Conservation (phyloP, 495 filamentous ascomycete species). For the Diplogelasinospora grovesii region DNA sequence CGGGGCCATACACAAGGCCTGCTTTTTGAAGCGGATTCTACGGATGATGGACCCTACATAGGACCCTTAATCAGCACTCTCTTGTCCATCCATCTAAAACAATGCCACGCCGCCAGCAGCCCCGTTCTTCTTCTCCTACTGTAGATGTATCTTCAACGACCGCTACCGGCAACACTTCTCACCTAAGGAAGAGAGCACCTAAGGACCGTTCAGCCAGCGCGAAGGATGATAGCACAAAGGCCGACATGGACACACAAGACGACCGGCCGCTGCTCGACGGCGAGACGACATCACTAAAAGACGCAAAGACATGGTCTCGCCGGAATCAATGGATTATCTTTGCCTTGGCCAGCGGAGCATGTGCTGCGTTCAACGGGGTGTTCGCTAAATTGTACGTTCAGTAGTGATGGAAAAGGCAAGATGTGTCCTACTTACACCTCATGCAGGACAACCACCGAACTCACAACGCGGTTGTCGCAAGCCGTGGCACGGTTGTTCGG, state of each 20-base stretch:
- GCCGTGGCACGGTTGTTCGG: conserved; percentile 57
- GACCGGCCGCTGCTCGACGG: conserved; percentile 11
- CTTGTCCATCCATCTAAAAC: too few relatives aligned
- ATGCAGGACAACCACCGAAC: conserved; percentile 71
- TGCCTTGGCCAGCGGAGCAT: conserved; percentile 77
- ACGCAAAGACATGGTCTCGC: conserved; percentile 21
- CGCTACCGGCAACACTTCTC: too few relatives aligned
- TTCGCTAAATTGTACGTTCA: conserved; percentile 84
- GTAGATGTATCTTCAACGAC: too few relatives aligned
- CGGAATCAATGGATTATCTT: conserved; percentile 68
- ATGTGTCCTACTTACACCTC: background rate
- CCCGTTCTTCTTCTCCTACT: too few relatives aligned
- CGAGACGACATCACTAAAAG: background rate
- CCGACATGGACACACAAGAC: conserved; percentile 11
- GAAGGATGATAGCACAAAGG: background rate
- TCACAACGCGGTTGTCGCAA: conserved; percentile 65
- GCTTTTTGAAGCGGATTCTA: too few relatives aligned
- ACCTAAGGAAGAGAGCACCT: too few relatives aligned
- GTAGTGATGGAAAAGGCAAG: too few relatives aligned
- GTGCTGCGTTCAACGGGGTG: conserved; percentile 88
- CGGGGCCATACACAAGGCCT: too few relatives aligned
- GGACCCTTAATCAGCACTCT: too few relatives aligned
- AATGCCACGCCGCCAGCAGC: too few relatives aligned
- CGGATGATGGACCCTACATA: too few relatives aligned
- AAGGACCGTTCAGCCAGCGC: too few relatives aligned